These are phyloP conservation scores for Caryopteris hybrid DNA, from an alignment of 305 asterid species.

Conservation along the genomic window DNA sequence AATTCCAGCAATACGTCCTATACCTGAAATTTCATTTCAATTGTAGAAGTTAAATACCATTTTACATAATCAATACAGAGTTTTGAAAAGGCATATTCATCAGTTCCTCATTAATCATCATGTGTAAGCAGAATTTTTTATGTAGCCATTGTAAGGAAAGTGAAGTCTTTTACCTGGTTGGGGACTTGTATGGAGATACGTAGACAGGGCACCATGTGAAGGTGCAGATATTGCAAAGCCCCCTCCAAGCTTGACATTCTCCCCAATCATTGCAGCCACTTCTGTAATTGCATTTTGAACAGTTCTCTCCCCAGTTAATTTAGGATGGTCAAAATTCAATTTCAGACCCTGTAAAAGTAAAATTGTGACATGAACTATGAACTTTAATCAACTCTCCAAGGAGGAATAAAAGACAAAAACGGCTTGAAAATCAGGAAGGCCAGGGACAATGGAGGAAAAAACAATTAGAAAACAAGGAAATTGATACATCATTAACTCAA, in stretches of 20 bases:
- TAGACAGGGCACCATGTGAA: slow-evolving; percentile 74
- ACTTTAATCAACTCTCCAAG: slow-evolving; percentile 14
- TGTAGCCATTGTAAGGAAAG: not conserved
- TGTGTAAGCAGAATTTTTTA: not conserved
- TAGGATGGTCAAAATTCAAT: slow-evolving; percentile 74
- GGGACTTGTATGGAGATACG: slow-evolving; percentile 89
- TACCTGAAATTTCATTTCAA: slow-evolving; percentile 43
- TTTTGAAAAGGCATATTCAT: not conserved
- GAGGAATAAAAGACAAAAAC: not conserved
- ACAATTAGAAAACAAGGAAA: not conserved
- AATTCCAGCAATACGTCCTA: slow-evolving; percentile 90
- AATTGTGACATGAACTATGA: slow-evolving; percentile 8
- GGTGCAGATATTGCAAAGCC: slow-evolving; percentile 59
- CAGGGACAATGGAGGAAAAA: not conserved
- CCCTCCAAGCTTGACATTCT: slow-evolving; percentile 92
- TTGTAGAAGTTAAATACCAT: slow-evolving; percentile 5
- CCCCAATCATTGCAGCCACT: slow-evolving; percentile 98
- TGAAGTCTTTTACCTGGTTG: slow-evolving; percentile 56
- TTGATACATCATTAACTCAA: not conserved
- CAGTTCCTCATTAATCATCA: not conserved
- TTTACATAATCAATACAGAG: not conserved
- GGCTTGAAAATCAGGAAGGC: not conserved
- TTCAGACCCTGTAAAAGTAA: slow-evolving; percentile 51
- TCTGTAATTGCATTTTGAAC: slow-evolving; percentile 79
- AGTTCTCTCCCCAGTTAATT: slow-evolving; percentile 71